phyloP scores from a whole-genome alignment of 805 yeast genomes.

The Diddensiella transvaalensis region DNA sequence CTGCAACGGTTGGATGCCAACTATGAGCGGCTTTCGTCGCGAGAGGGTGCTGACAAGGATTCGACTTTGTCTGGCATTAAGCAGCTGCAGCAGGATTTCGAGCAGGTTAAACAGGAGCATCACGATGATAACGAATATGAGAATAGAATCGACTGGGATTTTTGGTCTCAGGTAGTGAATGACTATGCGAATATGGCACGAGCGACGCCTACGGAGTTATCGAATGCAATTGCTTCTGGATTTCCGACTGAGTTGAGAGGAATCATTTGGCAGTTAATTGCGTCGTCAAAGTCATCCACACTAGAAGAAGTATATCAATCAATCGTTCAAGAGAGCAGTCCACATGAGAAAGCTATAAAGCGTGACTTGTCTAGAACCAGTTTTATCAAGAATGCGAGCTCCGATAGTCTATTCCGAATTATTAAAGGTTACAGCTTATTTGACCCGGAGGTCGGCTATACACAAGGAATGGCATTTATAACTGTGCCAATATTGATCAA shows the following conservation, averaged over 20 bases:
- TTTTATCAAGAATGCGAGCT: conserved; percentile 65
- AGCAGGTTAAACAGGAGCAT: conserved; percentile 19
- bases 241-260: conserved; percentile 85
- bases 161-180: conserved; percentile 80
- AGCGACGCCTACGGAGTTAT: conserved; percentile 55
- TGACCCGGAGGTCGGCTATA: conserved; percentile 94
- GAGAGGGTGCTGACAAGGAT: conserved; percentile 51
- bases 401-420: conserved; percentile 64
- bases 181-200: conserved; percentile 69
- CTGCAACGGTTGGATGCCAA: conserved; percentile 58
- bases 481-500: conserved; percentile 80
- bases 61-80: conserved; percentile 43
- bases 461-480: conserved; percentile 97
- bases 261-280: conserved; percentile 85
- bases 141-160: conserved; percentile 43
- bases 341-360: conserved; percentile 70
- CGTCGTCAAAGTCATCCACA: conserved; percentile 66
- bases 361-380: conserved; percentile 85
- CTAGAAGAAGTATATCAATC: conserved; percentile 57
- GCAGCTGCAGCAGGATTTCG: conserved; percentile 36
- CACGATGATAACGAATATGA: conserved; percentile 7
- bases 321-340: conserved; percentile 46
- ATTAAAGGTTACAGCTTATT: conserved; percentile 79
- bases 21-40: conserved; percentile 46
- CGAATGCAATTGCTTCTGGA: conserved; percentile 63